Evolutionary conservation across 1,139 yeast genomes (phyloP).

Genomic region (Hemisphaericaspora xylofermentans): DNA sequence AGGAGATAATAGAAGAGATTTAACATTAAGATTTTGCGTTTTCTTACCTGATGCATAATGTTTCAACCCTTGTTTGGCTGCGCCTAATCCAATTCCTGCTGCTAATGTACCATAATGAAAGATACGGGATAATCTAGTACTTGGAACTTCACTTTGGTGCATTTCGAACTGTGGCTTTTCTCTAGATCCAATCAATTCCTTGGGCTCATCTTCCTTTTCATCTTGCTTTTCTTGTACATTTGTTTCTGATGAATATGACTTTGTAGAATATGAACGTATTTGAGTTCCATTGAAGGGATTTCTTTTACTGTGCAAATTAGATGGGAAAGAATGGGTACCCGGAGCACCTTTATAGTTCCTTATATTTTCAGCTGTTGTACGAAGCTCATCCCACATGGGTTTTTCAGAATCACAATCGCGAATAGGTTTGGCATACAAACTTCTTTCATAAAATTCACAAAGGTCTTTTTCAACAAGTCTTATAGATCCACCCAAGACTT

Average conservation of each 20-base stretch:
- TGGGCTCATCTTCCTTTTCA: neutral
- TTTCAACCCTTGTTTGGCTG: constrained; percentile 73
- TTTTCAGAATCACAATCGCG: constrained; percentile 20
- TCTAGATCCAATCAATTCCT: constrained; percentile 30
- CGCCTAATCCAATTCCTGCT: constrained; percentile 87
- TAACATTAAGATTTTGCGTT: constrained; percentile 44
- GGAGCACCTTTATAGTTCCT: constrained; percentile 11
- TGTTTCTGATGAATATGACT: constrained; percentile 12
- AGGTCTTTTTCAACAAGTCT: constrained; percentile 23
- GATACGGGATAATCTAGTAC: constrained; percentile 78
- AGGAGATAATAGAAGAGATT: constrained; percentile 70
- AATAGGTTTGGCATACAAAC: constrained; percentile 20
- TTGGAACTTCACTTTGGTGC: constrained; percentile 75
- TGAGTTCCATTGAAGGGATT: constrained; percentile 12
- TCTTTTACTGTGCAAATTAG: constrained; percentile 2
- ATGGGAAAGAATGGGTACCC: constrained; percentile 2
- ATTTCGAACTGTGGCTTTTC: constrained; percentile 46
- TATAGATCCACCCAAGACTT: constrained; percentile 24
- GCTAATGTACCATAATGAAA: constrained; percentile 94
- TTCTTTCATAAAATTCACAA: constrained; percentile 18
- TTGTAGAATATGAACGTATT: constrained; percentile 15
- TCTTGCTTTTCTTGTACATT: constrained; percentile 8
- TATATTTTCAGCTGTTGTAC: constrained; percentile 22
- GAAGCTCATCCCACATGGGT: constrained; percentile 30
- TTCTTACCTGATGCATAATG: constrained; percentile 53